phyloP scores from a whole-genome alignment of 1,139 yeast species.

The Suhomyces bribrorum region DNA sequence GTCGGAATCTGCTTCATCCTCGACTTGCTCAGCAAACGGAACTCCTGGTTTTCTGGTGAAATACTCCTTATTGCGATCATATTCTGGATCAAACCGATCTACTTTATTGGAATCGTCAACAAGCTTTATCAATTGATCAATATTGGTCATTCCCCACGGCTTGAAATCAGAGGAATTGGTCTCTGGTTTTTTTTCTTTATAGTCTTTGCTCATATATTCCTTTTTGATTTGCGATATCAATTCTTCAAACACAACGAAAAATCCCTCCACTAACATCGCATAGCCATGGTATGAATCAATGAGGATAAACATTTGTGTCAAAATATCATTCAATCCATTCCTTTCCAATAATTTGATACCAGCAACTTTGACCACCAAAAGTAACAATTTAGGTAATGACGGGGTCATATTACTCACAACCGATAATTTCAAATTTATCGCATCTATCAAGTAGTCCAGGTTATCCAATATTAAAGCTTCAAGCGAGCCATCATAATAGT shows the following conservation, averaged over 20 bases:
- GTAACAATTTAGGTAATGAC: conserved; percentile 66
- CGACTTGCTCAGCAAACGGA: conserved; percentile 36
- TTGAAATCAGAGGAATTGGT: conserved; percentile 29
- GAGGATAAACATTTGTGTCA: conserved; percentile 71
- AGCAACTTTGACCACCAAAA: conserved; percentile 66
- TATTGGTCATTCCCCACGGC: conserved; percentile 58
- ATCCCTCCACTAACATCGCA: conserved; percentile 66
- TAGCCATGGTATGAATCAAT: conserved; percentile 88
- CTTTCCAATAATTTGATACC: conserved; percentile 59
- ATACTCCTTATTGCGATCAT: conserved; percentile 36
- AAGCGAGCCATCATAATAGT: conserved; percentile 60
- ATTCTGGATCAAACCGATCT: conserved; percentile 31
- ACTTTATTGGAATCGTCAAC: conserved; percentile 41
- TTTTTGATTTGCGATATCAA: conserved; percentile 55
- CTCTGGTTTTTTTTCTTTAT: conserved; percentile 14
- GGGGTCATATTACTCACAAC: conserved; percentile 69
- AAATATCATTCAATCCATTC: conserved; percentile 68
- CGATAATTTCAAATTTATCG: conserved; percentile 66
- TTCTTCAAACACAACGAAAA: conserved; percentile 70
- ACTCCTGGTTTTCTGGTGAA: conserved; percentile 34
- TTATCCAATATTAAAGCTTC: conserved; percentile 59
- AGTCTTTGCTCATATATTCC: conserved; percentile 29
- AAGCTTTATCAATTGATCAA: conserved; percentile 41
- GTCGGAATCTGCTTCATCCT: conserved; percentile 44
- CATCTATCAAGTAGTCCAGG: conserved; percentile 78